Base-by-base conservation (phyloP, 1,139 yeast species). In the Pichia sp. region DNA sequence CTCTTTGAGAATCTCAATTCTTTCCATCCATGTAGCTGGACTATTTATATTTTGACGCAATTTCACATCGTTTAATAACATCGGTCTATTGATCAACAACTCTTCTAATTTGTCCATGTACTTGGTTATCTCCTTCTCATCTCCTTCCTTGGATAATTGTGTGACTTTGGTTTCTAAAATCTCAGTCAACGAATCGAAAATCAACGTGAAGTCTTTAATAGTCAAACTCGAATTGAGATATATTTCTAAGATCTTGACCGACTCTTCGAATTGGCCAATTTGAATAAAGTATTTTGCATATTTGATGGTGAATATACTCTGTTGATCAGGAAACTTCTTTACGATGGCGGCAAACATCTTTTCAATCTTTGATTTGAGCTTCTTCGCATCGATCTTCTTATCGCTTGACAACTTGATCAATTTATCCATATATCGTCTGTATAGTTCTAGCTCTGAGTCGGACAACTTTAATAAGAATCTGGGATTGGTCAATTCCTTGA, bases 21-120 rank as follows among this genome's bases (percentile, higher is more conserved):
- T 71, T 44, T 77, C 77, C 42, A 81, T 67, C 97, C 97, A 90
- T 48, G 74, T 76, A 35, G 74, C 76, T 6, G 87, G 76, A 53
- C 79, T 76, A 56, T 87, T 78, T 1, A 76, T 68, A 55, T 85
- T 78, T 54, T 80, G 85, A 39, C 86, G 74, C 14, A 90, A 60
- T 53, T 77, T 68, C 44, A 89, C 79, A 58, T 87, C 93, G 58
- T 78, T 87, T 9, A 86, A 58, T 42, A 82, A 62, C 30, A 84
- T 62, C 1, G 78, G 72, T 52, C 95, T 72, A 9, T 76, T 61
- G 20, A 76, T 72, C 54, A 87, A 65, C 30, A 89, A 66, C 19
- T 67, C 66, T 53, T 85, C 90, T 54, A 84, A 79, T 27, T 68
- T 63, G 31, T 67, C 69, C 66, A 86, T 65, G 35, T 76, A 69